Base-by-base conservation (phyloP, 495 filamentous ascomycete species). In the Penicillium nucicola region DNA sequence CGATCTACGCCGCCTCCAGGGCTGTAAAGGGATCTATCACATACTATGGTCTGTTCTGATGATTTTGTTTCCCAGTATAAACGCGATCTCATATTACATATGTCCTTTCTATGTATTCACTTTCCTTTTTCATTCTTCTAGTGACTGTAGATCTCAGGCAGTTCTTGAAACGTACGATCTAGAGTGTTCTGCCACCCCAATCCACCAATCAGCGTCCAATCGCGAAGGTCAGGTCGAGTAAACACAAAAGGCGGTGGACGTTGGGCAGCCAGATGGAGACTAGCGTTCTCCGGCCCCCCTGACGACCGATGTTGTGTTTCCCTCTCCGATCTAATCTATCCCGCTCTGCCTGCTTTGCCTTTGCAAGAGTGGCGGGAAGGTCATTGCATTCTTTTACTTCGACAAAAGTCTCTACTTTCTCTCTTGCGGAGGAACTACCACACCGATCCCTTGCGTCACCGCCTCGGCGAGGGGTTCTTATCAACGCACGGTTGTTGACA, bases 381-480 rank as follows among this genome's bases (percentile, higher is more conserved):
- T 38, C 36, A 45, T 43, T 45, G 48, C 31, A 46, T 18, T 44
- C 42, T 20, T 35, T 50, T 44, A 19, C n/a, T 40, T 44, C 37
- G 18, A 22, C 25, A 28, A n/a, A n/a, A 28, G 2, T 48, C 15
- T 34, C 36, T 35, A 54, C 52, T 54, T 32, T 18, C 44, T 60
- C 44, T 60, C 49, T 60, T 48, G 53, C 62, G 51, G 48, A 58
- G 49, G 53, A 50, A 45, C 56, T 55, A 56, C 61, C 58, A 57
- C 42, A 52, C 52, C 58, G 52, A 53, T 45, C 55, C 54, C 50
- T 64, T 70, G 61, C 66, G 68, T 70, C 68, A 73, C 70, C 68
- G 68, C 70, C 68, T 69, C 69, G 55, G 52, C 56, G 61, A 62
- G 61, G 57, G 66, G 63, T 53, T 60, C 62, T 66, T 71, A 67